phyloP scores from a whole-genome alignment of 306 rosid genomes.

The Medicago lupulina region DNA sequence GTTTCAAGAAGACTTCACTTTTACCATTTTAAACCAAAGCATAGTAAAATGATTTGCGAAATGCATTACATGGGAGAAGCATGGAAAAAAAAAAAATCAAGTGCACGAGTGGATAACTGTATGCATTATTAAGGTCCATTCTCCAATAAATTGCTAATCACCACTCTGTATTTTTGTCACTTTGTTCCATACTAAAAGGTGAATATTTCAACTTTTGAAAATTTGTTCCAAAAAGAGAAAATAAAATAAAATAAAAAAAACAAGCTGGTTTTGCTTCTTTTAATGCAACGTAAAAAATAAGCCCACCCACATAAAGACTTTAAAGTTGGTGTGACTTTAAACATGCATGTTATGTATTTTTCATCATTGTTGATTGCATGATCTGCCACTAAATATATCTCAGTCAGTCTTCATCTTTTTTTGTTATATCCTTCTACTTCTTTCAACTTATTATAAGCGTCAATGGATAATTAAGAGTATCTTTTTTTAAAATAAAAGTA shows the following conservation, averaged over 20 bases:
- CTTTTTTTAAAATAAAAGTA: too few species aligned
- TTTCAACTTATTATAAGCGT: neutral
- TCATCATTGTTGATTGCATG: slow-evolving; percentile 45
- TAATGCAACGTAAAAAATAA: slow-evolving; percentile 47
- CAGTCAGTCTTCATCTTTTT: slow-evolving; percentile 47
- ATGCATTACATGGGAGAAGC: too few species aligned
- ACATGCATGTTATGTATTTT: slow-evolving; percentile 43
- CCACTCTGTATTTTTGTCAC: slow-evolving; percentile 47
- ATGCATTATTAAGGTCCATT: slow-evolving; percentile 41
- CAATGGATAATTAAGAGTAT: too few species aligned
- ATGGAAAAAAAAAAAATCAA: slow-evolving; percentile 19
- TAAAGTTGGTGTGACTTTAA: slow-evolving; percentile 52
- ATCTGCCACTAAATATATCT: slow-evolving; percentile 42
- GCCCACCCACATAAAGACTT: slow-evolving; percentile 48
- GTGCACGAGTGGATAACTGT: slow-evolving; percentile 53
- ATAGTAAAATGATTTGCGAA: too few species aligned
- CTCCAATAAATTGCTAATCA: slow-evolving; percentile 43
- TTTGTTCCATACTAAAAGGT: slow-evolving; percentile 49
- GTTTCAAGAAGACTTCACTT: too few species aligned
- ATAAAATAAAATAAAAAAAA: slow-evolving; percentile 27
- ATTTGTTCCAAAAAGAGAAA: slow-evolving; percentile 8
- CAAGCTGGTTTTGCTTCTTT: slow-evolving; percentile 51
- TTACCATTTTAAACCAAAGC: too few species aligned
- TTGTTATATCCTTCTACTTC: slow-evolving; percentile 45
- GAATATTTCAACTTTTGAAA: slow-evolving; percentile 44